phyloP scores from a whole-genome alignment of 2,329 filamentous ascomycete species.

The Claviceps spartinae region DNA sequence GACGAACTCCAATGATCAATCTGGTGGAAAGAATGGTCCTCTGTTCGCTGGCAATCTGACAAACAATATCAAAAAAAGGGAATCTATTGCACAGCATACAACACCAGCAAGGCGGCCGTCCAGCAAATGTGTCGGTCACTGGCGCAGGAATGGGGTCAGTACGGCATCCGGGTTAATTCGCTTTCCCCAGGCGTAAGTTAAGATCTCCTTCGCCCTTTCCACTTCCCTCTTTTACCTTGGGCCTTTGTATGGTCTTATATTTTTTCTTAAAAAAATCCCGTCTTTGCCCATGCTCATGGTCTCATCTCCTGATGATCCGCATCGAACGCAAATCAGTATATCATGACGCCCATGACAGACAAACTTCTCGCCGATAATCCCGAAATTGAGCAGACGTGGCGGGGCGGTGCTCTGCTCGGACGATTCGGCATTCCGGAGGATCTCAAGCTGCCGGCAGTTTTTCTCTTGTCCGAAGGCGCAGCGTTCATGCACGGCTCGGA shows the following conservation, averaged over 20 bases:
- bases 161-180: slow-evolving; percentile 53
- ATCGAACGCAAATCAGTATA: slow-evolving; percentile 34
- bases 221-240: too few relatives aligned
- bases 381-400: slow-evolving; percentile 55
- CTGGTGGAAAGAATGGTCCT: too few relatives aligned
- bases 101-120: slow-evolving; percentile 47
- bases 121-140: slow-evolving; percentile 46
- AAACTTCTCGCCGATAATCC: slow-evolving; percentile 64
- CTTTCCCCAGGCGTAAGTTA: slow-evolving; percentile 42
- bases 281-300: background rate
- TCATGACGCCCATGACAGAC: slow-evolving; percentile 73
- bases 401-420: slow-evolving; percentile 73
- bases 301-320: background rate
- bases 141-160: slow-evolving; percentile 47
- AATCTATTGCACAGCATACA: slow-evolving; percentile 49
- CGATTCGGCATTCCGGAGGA: slow-evolving; percentile 54
- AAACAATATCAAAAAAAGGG: slow-evolving; percentile 26
- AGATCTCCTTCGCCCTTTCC: background rate
- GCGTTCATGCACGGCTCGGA: slow-evolving; percentile 65
- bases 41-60: background rate
- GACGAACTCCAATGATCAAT: too few relatives aligned
- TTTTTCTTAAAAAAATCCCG: background rate
- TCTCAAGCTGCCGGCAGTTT: slow-evolving; percentile 59
- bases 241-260: background rate
- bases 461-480: slow-evolving; percentile 57